Evolutionary conservation across 345 rosid genomes (phyloP), one percentile per base, ranked within the genome.

Genomic region (Citrus sp.): DNA sequence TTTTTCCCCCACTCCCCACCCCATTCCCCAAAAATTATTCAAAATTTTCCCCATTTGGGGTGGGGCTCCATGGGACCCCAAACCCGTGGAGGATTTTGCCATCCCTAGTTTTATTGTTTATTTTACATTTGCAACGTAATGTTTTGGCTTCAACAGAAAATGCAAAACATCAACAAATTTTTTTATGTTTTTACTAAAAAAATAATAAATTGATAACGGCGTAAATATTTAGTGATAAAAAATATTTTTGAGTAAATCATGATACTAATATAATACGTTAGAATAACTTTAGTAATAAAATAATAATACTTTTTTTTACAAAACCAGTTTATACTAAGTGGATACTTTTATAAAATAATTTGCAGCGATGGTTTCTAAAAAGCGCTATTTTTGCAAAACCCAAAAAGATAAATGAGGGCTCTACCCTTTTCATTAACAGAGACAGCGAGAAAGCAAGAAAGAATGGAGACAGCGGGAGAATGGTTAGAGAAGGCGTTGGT

Each of bases 401-500:
- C 24, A 4, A 16, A 72, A 30, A 25, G 3, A 46, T 2, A 40
- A 21, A 67, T 38, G 0, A 27, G 37, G 25, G 0, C 22, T 16
- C 22, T 1, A 13, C 59, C 13, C 30, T n/a, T 67, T 1, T 35
- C 24, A 16, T 27, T 46, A 9, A 10, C 72, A 2, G 7, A 22
- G 4, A 10, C 72, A 9, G 4, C 22, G 4, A 38, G 65, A 7
- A 54, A 27, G 7, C 22, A 21, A 78, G 71, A 59, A 82, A 80
- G 49, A 62, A 93, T 91, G 97, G 95, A 82, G 68, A 75, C 93
- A 58, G 62, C 94, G 27, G 95, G 96, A 28, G 87, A 88, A 74
- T 91, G 98, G 98, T 82, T 93, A 40, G 98, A 93, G 85, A 84
- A 89, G 80, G 92, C 96, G 30, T 77, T 95, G 75, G 63, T 88